phyloP scores from a whole-genome alignment of 495 filamentous ascomycete species.

The Tricharina praecox region DNA sequence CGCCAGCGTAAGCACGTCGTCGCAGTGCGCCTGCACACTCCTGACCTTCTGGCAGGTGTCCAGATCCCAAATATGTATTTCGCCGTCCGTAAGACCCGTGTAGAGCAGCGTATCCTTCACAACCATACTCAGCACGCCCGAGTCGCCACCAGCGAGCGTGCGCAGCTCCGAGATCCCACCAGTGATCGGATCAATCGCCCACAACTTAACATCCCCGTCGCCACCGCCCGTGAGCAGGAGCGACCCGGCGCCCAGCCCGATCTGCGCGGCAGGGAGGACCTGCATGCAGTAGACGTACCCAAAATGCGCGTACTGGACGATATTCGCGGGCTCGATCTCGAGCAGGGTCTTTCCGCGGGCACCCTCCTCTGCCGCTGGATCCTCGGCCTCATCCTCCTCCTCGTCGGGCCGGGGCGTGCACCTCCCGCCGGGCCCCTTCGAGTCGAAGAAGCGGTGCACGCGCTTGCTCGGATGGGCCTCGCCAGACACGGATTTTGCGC shows the following conservation, averaged over 20 bases:
- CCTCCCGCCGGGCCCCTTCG: constrained; percentile 56
- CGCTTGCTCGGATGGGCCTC: constrained; percentile 63
- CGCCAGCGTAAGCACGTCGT: constrained; percentile 70
- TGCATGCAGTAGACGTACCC: constrained; percentile 95
- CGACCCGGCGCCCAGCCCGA: constrained; percentile 38
- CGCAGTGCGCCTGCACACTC: constrained; percentile 59
- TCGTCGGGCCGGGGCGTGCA: constrained; percentile 51
- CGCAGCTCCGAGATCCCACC: constrained; percentile 43
- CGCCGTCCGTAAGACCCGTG: constrained; percentile 71
- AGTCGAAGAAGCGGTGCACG: constrained; percentile 93
- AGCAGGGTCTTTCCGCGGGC: too few species aligned
- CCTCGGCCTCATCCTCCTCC: constrained; percentile 35
- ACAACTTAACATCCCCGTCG: constrained; percentile 83
- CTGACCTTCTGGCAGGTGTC: constrained; percentile 83
- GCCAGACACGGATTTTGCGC: constrained; percentile 41
- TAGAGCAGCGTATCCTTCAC: constrained; percentile 81
- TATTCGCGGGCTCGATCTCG: constrained; percentile 67
- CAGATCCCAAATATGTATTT: constrained; percentile 90
- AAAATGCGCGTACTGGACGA: constrained; percentile 78
- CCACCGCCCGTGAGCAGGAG: constrained; percentile 79
- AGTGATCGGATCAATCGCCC: constrained; percentile 38
- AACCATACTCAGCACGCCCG: constrained; percentile 61
- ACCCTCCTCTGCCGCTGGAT: too few species aligned
- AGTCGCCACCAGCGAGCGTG: constrained; percentile 58
- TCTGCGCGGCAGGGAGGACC: constrained; percentile 38